Conservation (phyloP, 306 rosid species). For the Sphenostylis stenocarpa region DNA sequence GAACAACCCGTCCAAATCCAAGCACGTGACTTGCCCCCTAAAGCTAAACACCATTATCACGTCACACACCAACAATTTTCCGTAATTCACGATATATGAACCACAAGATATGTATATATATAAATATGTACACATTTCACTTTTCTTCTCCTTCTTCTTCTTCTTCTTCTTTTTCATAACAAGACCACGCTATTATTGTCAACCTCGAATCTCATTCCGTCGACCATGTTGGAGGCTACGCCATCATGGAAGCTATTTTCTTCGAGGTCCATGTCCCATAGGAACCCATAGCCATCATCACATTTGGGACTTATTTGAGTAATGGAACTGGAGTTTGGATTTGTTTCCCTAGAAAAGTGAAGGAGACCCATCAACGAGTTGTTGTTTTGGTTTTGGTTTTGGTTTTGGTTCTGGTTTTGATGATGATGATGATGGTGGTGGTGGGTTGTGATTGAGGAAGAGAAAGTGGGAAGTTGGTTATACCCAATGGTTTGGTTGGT, state of each 20-base stretch:
- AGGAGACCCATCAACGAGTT: constrained; percentile 59
- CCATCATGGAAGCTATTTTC: constrained; percentile 56
- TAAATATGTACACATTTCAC: background rate
- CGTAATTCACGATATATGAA: constrained; percentile 20
- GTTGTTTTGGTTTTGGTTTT: constrained; percentile 23
- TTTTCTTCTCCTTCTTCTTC: constrained; percentile 33
- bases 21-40: constrained; percentile 38
- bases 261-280: constrained; percentile 82
- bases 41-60: constrained; percentile 45
- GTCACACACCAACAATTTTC: constrained; percentile 40
- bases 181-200: constrained; percentile 60
- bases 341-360: constrained; percentile 52
- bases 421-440: constrained; percentile 28
- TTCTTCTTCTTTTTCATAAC: constrained; percentile 48
- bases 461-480: constrained; percentile 49
- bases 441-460: constrained; percentile 50
- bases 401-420: background rate
- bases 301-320: constrained; percentile 48
- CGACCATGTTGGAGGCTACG: constrained; percentile 46
- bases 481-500: constrained; percentile 46
- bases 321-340: constrained; percentile 24
- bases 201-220: constrained; percentile 70
- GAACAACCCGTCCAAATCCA: constrained; percentile 34
- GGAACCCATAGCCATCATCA: constrained; percentile 62
- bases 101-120: background rate